Conservation (phyloP, 2,329 filamentous ascomycete genomes). For the Byssochlamys sp. region DNA sequence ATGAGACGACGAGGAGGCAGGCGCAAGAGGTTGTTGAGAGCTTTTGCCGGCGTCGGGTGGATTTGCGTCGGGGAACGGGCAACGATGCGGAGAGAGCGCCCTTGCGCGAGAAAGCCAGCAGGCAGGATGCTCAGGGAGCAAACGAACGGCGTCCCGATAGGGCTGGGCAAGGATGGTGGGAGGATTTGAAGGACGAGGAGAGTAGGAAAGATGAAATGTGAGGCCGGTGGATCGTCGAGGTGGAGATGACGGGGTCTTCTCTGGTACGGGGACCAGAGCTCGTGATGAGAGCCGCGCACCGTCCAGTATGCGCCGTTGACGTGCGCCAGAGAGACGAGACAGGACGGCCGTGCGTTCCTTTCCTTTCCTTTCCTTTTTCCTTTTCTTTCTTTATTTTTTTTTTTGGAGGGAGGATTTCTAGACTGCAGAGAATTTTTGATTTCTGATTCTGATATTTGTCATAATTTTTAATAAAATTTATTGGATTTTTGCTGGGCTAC, state of each 20-base stretch:
- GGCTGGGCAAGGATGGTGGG: neutral
- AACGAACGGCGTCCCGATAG: neutral
- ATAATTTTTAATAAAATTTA: too few species aligned
- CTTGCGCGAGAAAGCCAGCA: neutral
- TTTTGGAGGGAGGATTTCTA: too few species aligned
- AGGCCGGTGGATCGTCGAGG: slow-evolving; percentile 20
- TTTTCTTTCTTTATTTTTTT: too few species aligned
- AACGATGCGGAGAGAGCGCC: neutral
- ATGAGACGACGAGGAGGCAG: neutral
- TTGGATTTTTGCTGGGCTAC: too few species aligned
- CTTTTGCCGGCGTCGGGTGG: neutral
- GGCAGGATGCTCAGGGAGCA: neutral
- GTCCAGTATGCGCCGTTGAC: neutral
- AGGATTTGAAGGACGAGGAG: slow-evolving; percentile 9
- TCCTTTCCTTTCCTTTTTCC: too few species aligned
- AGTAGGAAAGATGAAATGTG: slow-evolving; percentile 19
- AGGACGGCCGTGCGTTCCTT: neutral
- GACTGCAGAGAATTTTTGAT: too few species aligned
- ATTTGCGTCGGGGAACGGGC: neutral
- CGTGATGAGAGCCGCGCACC: neutral
- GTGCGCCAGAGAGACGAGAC: slow-evolving; percentile 1
- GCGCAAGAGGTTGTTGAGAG: neutral
- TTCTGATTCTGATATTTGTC: too few species aligned
- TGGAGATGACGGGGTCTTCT: slow-evolving; percentile 15
- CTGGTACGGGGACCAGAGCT: neutral